phyloP scores from a whole-genome alignment of 306 rosid genomes.

The Sechiopsis laciniata region DNA sequence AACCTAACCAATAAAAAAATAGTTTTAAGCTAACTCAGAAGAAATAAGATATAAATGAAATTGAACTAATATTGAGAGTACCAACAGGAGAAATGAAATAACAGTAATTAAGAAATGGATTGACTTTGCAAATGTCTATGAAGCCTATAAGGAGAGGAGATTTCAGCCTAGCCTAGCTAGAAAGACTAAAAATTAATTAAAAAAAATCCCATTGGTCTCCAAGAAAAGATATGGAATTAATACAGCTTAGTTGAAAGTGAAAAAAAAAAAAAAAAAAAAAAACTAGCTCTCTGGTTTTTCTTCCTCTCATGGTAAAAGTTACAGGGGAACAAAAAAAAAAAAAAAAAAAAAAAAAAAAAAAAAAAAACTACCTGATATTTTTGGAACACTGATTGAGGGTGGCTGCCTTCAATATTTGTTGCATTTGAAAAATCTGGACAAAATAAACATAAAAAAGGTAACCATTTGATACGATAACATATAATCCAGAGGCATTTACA shows the following conservation, averaged over 20 bases:
- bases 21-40: not conserved
- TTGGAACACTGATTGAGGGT: conserved; percentile 9
- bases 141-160: conserved; percentile 11
- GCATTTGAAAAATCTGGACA: conserved; percentile 20
- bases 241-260: conserved; percentile 7
- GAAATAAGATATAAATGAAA: not conserved
- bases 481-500: not conserved
- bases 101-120: conserved; percentile 13
- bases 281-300: conserved; percentile 11
- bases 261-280: not conserved
- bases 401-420: not conserved
- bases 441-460: not conserved
- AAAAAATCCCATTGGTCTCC: conserved; percentile 16
- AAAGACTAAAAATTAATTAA: conserved; percentile 5
- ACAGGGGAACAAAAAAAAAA: not conserved
- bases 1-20: not conserved
- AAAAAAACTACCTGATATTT: conserved; percentile 20
- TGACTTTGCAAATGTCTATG: conserved; percentile 12
- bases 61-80: not conserved
- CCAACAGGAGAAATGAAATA: not conserved
- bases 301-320: conserved; percentile 20
- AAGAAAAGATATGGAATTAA: conserved; percentile 19
- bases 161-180: conserved; percentile 15
- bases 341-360: not conserved
- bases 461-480: not conserved